Conservation (phyloP, 352 stramenopile species). For the Elongisporangium anandrum region DNA sequence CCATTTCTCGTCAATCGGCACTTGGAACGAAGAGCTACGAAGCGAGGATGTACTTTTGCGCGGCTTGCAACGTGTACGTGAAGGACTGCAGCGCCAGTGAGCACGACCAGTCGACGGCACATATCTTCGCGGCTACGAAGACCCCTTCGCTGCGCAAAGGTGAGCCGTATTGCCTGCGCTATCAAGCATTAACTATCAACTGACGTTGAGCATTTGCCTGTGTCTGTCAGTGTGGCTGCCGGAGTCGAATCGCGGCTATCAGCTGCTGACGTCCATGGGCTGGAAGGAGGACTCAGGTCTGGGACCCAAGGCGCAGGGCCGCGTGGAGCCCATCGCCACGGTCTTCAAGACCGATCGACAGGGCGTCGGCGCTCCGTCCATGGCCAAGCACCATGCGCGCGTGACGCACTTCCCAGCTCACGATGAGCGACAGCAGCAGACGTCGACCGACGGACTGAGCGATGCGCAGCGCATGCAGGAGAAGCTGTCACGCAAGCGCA, state of each 20-base stretch:
- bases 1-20: too few relatives aligned
- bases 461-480: conserved; percentile 37
- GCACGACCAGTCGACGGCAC: conserved; percentile 50
- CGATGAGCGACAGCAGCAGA: conserved; percentile 27
- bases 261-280: conserved; percentile 54
- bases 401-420: conserved; percentile 39
- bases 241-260: conserved; percentile 61
- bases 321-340: conserved; percentile 40
- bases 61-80: conserved; percentile 58
- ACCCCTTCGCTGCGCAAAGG: conserved; percentile 44
- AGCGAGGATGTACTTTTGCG: conserved; percentile 68
- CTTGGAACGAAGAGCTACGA: too few relatives aligned
- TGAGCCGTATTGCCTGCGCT: conserved; percentile 5
- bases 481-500: conserved; percentile 39
- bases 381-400: conserved; percentile 14
- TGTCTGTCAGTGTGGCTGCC: conserved; percentile 58
- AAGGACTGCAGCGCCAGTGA: conserved; percentile 39
- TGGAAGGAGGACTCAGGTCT: conserved; percentile 43
- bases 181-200: not conserved
- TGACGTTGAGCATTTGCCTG: conserved; percentile 3
- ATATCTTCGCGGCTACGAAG: conserved; percentile 42
- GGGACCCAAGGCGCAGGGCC: conserved; percentile 25
- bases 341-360: conserved; percentile 50
- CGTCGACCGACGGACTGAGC: conserved; percentile 23
- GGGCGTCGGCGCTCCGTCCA: conserved; percentile 27